A percentile compares a stretch with the other conserved stretches of the same genome.
These are phyloP conservation scores for Fusarium miscanthi DNA, from an alignment of 2,329 filamentous ascomycete species.

Conservation along the genomic window DNA sequence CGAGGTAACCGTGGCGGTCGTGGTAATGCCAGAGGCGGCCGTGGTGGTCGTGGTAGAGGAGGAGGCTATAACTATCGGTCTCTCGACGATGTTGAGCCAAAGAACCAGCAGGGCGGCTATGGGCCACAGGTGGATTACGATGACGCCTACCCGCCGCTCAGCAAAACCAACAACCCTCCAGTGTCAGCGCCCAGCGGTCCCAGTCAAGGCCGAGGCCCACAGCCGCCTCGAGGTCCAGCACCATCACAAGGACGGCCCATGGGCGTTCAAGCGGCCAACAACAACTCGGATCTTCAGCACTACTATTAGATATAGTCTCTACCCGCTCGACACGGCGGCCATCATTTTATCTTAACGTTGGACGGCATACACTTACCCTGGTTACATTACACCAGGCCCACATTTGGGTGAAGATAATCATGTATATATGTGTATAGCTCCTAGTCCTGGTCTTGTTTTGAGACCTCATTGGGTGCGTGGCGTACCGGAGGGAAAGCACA, in stretches of 20 bases:
- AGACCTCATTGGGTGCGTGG: conserved; percentile 24
- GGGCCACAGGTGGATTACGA: conserved; percentile 60
- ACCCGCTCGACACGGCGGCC: not conserved
- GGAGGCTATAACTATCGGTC: conserved; percentile 71
- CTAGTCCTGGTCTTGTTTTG: conserved; percentile 10
- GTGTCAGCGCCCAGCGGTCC: conserved; percentile 39
- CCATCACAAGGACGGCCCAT: conserved; percentile 41
- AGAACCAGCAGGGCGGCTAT: conserved; percentile 58
- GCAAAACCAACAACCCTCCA: conserved; percentile 35
- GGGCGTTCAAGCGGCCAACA: conserved; percentile 36
- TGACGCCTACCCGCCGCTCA: conserved; percentile 51
- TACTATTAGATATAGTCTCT: conserved; percentile 43
- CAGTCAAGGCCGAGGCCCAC: conserved; percentile 34
- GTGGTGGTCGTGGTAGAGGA: conserved; percentile 58
- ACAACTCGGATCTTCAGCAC: conserved; percentile 42
- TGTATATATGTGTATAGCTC: not conserved
- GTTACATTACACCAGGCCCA: not conserved
- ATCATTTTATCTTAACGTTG: conserved; percentile 12
- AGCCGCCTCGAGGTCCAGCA: conserved; percentile 37
- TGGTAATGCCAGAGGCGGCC: conserved; percentile 54
- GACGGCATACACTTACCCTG: conserved; percentile 9
- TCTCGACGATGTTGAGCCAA: conserved; percentile 71
- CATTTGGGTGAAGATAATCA: not conserved
- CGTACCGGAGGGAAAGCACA: conserved; percentile 28
- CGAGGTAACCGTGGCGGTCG: conserved; percentile 53